Base-by-base conservation (phyloP, 2,329 filamentous ascomycete genomes). In the Cryoendolithus antarcticus region DNA sequence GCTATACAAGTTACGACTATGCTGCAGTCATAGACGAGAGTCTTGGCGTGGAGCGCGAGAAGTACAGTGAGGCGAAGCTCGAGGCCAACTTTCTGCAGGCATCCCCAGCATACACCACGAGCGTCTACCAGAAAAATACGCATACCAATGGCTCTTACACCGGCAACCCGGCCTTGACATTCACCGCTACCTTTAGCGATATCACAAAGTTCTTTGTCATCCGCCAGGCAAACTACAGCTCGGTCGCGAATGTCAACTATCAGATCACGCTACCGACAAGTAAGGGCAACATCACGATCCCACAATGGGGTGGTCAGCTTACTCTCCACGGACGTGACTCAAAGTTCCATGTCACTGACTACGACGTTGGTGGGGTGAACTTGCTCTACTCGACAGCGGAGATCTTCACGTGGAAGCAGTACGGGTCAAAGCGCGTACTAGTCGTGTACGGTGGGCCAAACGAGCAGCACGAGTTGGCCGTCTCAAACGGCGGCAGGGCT, bases 51-150 rank as follows among this genome's bases (percentile, higher is more conserved):
- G 62, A 69, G 21, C 71, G 82, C 2, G 81, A 86, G 54, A 89
- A 89, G 56, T 89, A 86, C 56, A 79, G 76, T 32, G 82, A 91
- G 56, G 65, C 83, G 19, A 91, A 89, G 53, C 70, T 89, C 1
- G 65, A 84, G 45, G 81, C 74, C 19, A 81, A 84, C 48, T 89
- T 89, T 58, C 58, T 84, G 38, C 79, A 79, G 48, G 80, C 77
- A 0, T 83, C 80, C 0, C 79, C 81, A 0, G 74, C 72, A 0
- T 88, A 84, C 49, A 61, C 86, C 11, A 71, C 72, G 2, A 72
- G 77, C 1, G 66, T 63, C 0, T 71, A 77, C 1, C 69, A 70
- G 8, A 63, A 67, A 48, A 55, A 63, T 29, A 66, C 51, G 3
- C 58, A 57, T 29, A 58, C 66, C 7, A 61, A 63, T 5, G 71